A percentile compares a stretch with the other conserved stretches of the same genome.
Conservation (phyloP, 2,329 filamentous ascomycete genomes). For the Phialophora macrospora region DNA sequence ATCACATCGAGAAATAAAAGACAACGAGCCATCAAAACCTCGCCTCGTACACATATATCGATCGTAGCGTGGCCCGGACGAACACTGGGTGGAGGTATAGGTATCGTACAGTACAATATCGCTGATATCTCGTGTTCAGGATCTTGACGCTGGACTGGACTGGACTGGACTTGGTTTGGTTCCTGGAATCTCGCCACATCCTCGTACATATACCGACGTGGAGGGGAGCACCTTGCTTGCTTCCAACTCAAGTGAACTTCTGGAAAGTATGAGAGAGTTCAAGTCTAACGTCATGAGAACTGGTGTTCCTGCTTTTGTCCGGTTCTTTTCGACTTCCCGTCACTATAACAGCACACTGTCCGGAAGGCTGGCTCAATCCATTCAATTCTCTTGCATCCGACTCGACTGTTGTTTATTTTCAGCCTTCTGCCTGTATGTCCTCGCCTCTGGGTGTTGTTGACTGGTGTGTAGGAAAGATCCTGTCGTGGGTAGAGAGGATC, state of each 20-base stretch:
- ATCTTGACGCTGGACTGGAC: too few relatives aligned
- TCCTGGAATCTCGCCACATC: background rate
- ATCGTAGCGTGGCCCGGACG: too few relatives aligned
- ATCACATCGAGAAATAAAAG: too few relatives aligned
- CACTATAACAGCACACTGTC: background rate
- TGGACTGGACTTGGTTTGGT: too few relatives aligned
- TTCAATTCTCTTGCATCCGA: background rate
- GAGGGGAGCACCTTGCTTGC: background rate
- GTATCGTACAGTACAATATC: too few relatives aligned
- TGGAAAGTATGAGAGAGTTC: background rate
- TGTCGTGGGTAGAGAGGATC: background rate
- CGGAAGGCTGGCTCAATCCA: background rate
- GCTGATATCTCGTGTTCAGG: too few relatives aligned
- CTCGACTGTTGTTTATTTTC: background rate
- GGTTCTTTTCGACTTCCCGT: background rate
- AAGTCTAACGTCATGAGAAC: background rate
- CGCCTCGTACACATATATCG: too few relatives aligned
- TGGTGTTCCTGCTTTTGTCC: background rate
- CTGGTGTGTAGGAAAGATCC: background rate
- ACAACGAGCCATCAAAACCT: too few relatives aligned
- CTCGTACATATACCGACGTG: background rate
- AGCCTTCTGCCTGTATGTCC: background rate
- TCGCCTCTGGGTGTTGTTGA: background rate
- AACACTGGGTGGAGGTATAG: too few relatives aligned
- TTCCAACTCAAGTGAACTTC: background rate